Conservation (phyloP, 495 filamentous ascomycete genomes). For the Glonium stellatum region DNA sequence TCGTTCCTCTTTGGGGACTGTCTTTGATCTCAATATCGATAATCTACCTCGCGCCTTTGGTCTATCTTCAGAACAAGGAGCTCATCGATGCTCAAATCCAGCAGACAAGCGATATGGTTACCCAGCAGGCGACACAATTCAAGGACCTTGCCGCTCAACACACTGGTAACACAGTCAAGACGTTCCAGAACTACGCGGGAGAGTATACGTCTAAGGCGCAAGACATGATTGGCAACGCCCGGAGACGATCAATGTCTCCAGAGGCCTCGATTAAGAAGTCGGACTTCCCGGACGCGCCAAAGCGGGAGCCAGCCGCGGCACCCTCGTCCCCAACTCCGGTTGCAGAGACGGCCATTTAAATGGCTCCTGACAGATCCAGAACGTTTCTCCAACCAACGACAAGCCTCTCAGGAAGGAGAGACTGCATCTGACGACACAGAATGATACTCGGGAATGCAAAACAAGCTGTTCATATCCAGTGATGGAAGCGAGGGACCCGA, state of each 20-base stretch:
- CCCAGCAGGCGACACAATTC: constrained; percentile 74
- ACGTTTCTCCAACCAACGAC: background rate
- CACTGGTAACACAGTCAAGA: constrained; percentile 43
- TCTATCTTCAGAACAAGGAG: constrained; percentile 91
- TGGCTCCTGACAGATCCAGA: background rate
- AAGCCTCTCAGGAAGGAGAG: background rate
- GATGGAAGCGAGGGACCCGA: no score
- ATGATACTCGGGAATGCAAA: background rate
- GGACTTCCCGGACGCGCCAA: constrained; percentile 61
- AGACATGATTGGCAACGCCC: constrained; percentile 19
- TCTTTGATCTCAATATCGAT: constrained; percentile 67
- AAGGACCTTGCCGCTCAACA: constrained; percentile 74
- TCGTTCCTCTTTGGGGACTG: constrained; percentile 90
- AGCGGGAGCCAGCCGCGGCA: constrained; percentile 42
- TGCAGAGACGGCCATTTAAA: constrained; percentile 15
- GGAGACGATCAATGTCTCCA: constrained; percentile 32
- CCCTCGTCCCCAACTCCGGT: constrained; percentile 7
- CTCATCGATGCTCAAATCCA: constrained; percentile 80
- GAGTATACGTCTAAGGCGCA: constrained; percentile 27
- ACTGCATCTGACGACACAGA: background rate
- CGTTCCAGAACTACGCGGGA: constrained; percentile 23
- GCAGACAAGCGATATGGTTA: constrained; percentile 62
- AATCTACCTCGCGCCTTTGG: constrained; percentile 76
- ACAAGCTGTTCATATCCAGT: no score
- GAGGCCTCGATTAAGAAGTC: constrained; percentile 36